A percentile compares a stretch with the other conserved stretches of the same genome.
phyloP scores from a whole-genome alignment of 805 yeast genomes.

The Pichia kluyveri region DNA sequence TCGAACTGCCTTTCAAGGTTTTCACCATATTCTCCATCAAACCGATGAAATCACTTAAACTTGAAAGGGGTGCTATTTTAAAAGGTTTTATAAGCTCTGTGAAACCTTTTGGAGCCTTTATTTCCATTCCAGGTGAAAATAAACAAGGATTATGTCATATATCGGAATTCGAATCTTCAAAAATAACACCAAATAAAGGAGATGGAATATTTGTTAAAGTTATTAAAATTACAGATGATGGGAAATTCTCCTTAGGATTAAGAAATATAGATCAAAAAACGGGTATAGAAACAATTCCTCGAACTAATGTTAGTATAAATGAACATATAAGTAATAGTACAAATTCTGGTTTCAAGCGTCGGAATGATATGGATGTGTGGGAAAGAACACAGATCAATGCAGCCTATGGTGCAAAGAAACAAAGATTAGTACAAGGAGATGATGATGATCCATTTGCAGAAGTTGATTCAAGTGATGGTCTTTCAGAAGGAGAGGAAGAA shows the following conservation, averaged over 20 bases:
- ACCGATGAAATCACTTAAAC: not conserved
- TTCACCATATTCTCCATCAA: not conserved
- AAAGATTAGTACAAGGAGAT: constrained; percentile 7
- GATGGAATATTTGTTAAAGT: constrained; percentile 64
- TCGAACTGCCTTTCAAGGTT: too few species aligned
- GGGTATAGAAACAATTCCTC: constrained; percentile 29
- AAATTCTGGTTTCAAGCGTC: constrained; percentile 3
- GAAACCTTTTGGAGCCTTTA: constrained; percentile 72
- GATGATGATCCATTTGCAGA: constrained; percentile 27
- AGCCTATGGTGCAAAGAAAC: constrained; percentile 24
- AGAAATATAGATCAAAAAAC: constrained; percentile 62
- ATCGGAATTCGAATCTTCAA: constrained; percentile 43
- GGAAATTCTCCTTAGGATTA: constrained; percentile 55
- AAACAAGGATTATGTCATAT: constrained; percentile 67
- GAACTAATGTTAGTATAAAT: not conserved
- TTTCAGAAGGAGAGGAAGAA: constrained; percentile 38
- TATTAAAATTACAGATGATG: constrained; percentile 29
- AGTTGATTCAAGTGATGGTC: constrained; percentile 14
- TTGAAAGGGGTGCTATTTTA: constrained; percentile 35
- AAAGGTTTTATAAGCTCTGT: constrained; percentile 53
- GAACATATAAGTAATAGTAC: not conserved
- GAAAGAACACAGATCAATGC: constrained; percentile 66
- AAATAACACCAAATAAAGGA: constrained; percentile 33
- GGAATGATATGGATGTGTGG: constrained; percentile 57
- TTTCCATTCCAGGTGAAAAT: constrained; percentile 34